A percentile compares a stretch with the other conserved stretches of the same genome.
Evolutionary conservation across 2,329 filamentous ascomycete genomes (phyloP).

Genomic region (Thelonectria discophora): DNA sequence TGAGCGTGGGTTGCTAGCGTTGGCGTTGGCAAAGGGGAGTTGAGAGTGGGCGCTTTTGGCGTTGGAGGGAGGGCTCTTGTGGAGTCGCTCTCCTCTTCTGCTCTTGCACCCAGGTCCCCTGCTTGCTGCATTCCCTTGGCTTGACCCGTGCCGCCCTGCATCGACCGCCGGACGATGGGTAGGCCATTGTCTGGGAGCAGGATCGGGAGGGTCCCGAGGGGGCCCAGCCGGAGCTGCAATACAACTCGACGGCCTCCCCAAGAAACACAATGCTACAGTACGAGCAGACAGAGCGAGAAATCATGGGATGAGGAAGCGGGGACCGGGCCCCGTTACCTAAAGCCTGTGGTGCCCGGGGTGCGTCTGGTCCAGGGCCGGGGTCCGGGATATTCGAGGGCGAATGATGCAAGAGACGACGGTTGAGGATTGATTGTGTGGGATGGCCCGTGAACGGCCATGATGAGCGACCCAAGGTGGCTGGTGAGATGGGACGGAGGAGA

Average conservation of each 20-base stretch:
- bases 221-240: slow-evolving; percentile 18
- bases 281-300: slow-evolving; percentile 15
- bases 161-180: slow-evolving; percentile 18
- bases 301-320: slow-evolving; percentile 26
- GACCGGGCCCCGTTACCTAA: slow-evolving; percentile 16
- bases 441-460: slow-evolving; percentile 10
- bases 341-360: slow-evolving; percentile 30
- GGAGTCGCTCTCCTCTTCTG: slow-evolving; percentile 23
- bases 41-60: slow-evolving; percentile 18
- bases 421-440: slow-evolving; percentile 32
- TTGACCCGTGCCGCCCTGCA: not conserved
- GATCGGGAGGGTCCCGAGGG: slow-evolving; percentile 7
- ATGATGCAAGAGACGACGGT: slow-evolving; percentile 39
- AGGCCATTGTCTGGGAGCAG: slow-evolving; percentile 18
- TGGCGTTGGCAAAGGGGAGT: slow-evolving; percentile 15
- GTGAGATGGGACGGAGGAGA: not conserved
- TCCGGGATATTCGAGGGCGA: slow-evolving; percentile 25
- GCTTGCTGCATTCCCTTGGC: slow-evolving; percentile 13
- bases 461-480: not conserved
- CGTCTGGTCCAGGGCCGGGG: slow-evolving; percentile 28
- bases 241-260: slow-evolving; percentile 12
- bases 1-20: slow-evolving; percentile 22
- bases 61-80: slow-evolving; percentile 31
- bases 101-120: slow-evolving; percentile 20
- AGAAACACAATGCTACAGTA: not conserved